Evolutionary conservation across 345 rosid species (phyloP), one percentile per base, ranked within the genome.

Genomic region (Cardiospermum halicacabum): DNA sequence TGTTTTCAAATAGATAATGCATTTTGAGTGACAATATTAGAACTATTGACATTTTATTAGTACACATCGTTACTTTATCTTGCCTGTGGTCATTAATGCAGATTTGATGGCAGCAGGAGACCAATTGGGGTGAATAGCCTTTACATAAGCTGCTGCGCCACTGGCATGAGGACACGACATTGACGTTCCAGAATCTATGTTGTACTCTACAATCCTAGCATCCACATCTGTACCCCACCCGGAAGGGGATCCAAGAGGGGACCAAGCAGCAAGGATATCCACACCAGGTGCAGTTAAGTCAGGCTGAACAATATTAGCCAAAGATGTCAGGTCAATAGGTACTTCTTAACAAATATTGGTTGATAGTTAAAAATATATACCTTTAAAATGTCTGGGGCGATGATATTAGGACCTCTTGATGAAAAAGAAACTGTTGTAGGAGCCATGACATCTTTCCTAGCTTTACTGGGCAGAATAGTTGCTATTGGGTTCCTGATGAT

Each of bases 91-190:
- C 78, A 65, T 74, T 19, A 69, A 64, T 19, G 54, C 54, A 7
- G 19, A 57, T 40, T 36, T 31, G 61, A 58, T 34, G 4, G 62
- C 30, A 36, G 22, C 72, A 24, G 75, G 69, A 22, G 66, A 70
- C 75, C 75, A 71, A 25, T 39, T 26, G 18, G 73, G 79, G 36
- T 75, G 72, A 2, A 65, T 67, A 57, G 79, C 74, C 69, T 75
- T 75, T 45, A 71, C 61, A 58, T 75, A 67, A n/a, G 72, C 79
- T 4, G 75, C 79, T 0, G 70, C 75, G 30, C 59, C 79, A 51
- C 69, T 70, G 32, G 65, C 70, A 30, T 71, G 79, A 2, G 79
- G 73, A 19, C 79, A 75, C 24, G 75, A 62, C 75, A 75, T 70
- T 30, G 79, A 75, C 21, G 75, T 63, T 7, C 73, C 75, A 3